Evolutionary conservation across 192 early-diverging fungal genomes (phyloP).

Genomic region (Entomortierella lignicola): DNA sequence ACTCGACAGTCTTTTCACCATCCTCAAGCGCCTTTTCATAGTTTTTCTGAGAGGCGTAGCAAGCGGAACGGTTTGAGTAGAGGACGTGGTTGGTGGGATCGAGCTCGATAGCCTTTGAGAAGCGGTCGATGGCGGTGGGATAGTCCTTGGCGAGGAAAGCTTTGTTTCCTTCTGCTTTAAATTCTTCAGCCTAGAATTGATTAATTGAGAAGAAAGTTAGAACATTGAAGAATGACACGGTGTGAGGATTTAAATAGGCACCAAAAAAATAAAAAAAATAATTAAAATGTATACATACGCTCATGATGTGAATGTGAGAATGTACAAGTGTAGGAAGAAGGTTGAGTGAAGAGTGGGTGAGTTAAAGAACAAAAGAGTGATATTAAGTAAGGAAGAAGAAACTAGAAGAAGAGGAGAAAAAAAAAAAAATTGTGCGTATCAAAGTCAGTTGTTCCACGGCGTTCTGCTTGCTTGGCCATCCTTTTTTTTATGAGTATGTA

Average conservation of each 20-base stretch:
- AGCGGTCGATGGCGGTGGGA: constrained; percentile 79
- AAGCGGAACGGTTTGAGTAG: constrained; percentile 93
- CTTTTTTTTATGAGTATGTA: background rate
- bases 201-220: background rate
- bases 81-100: constrained; percentile 92
- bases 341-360: background rate
- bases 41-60: constrained; percentile 81
- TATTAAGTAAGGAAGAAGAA: constrained; percentile 7
- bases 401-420: background rate
- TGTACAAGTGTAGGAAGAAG: background rate
- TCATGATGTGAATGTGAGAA: constrained; percentile 33
- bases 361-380: no score
- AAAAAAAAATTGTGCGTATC: no score
- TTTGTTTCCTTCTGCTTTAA: constrained; percentile 77
- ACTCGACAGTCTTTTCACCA: constrained; percentile 85
- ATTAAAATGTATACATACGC: constrained; percentile 17
- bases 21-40: constrained; percentile 84
- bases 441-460: constrained; percentile 6
- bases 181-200: constrained; percentile 52
- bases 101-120: constrained; percentile 87
- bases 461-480: background rate
- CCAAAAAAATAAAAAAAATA: background rate
- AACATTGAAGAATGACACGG: background rate
- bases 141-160: constrained; percentile 85
- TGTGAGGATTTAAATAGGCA: no score